Evolutionary conservation across 306 rosid genomes (phyloP).

Genomic region (Chamaecrista fasciculata): DNA sequence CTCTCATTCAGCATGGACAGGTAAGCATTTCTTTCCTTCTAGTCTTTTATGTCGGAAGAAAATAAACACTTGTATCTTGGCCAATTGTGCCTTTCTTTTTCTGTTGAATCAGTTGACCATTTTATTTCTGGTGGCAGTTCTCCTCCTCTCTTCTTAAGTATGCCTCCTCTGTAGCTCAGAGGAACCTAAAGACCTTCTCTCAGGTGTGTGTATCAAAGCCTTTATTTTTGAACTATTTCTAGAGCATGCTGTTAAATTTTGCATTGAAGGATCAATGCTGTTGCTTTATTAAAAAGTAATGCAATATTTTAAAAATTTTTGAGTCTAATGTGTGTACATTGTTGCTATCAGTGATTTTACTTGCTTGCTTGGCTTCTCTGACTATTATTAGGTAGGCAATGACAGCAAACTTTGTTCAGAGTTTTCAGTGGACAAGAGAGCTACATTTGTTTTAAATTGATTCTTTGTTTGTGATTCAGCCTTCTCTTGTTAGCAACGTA

Average conservation of each 20-base stretch:
- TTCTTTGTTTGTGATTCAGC: not conserved
- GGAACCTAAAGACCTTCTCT: constrained; percentile 67
- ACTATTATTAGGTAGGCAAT: not conserved
- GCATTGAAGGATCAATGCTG: constrained; percentile 1
- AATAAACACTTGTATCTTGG: not conserved
- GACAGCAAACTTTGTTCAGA: not conserved
- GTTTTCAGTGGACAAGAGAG: not conserved
- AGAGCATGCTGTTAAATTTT: not conserved
- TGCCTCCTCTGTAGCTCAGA: constrained; percentile 75
- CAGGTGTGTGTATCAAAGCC: constrained; percentile 44
- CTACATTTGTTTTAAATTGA: not conserved
- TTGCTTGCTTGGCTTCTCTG: constrained; percentile 8
- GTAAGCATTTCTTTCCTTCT: constrained; percentile 44
- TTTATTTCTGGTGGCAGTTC: constrained; percentile 52
- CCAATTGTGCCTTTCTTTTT: not conserved
- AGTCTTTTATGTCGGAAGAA: not conserved
- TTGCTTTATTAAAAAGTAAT: not conserved
- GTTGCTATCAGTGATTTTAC: not conserved
- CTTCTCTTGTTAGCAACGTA: not conserved
- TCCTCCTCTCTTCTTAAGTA: constrained; percentile 75
- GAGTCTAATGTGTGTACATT: not conserved
- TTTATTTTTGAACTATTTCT: constrained; percentile 11
- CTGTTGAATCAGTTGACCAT: constrained; percentile 22
- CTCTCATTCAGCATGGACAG: constrained; percentile 86
- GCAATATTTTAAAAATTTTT: not conserved